These are phyloP conservation scores for Lobosporangium transversale DNA, from an alignment of 192 early-diverging fungal genomes.

Conservation along the genomic window DNA sequence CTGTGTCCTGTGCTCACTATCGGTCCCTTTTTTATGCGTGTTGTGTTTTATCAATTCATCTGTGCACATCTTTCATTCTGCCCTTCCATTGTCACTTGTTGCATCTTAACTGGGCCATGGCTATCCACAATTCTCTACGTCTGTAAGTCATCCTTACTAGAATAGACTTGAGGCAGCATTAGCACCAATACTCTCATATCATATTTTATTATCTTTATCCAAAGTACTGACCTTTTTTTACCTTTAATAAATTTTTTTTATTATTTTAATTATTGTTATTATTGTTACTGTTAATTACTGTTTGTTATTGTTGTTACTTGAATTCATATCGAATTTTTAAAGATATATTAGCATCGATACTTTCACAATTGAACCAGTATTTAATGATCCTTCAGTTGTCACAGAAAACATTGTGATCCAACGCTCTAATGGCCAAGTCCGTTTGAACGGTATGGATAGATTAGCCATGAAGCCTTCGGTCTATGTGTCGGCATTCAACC, in stretches of 20 bases:
- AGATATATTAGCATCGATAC: slow-evolving; percentile 66
- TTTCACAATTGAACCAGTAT: slow-evolving; percentile 67
- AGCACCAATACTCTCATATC: not conserved
- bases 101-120: not conserved
- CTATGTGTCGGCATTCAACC: not conserved
- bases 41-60: not conserved
- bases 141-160: slow-evolving; percentile 17
- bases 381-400: slow-evolving; percentile 58
- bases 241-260: not conserved
- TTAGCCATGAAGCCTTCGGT: not conserved
- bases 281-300: no score
- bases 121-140: slow-evolving; percentile 33
- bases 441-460: slow-evolving; percentile 52
- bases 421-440: slow-evolving; percentile 57
- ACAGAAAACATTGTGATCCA: slow-evolving; percentile 70
- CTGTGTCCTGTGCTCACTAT: not conserved
- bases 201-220: not conserved
- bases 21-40: not conserved
- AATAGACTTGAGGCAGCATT: not conserved
- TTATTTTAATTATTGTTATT: no score
- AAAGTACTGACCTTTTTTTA: not conserved
- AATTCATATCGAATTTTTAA: no score
- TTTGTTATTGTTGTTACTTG: no score
- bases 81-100: not conserved
- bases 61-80: not conserved